These are phyloP conservation scores for Spiromastix sp. DNA, from an alignment of 2,329 filamentous ascomycete species.

Conservation along the genomic window DNA sequence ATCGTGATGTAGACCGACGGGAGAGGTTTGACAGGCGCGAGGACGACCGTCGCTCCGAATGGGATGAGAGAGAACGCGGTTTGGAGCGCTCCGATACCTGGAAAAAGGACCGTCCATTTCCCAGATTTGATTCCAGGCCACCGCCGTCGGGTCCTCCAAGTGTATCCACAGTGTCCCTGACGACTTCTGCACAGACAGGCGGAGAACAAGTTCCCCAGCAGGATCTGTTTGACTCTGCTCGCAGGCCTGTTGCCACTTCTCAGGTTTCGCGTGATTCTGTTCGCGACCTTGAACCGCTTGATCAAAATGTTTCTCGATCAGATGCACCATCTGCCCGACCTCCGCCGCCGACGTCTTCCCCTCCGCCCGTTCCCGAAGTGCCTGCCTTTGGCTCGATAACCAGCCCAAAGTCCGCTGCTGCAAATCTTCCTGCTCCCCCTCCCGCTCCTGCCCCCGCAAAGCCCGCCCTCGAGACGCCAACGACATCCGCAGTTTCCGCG, in stretches of 20 bases:
- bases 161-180: too few species aligned
- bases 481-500: conserved; percentile 9
- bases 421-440: conserved; percentile 16
- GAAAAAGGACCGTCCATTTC: conserved; percentile 30
- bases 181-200: too few species aligned
- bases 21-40: conserved; percentile 22
- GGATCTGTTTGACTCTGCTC: conserved; percentile 4
- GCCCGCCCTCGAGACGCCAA: neutral
- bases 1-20: conserved; percentile 11
- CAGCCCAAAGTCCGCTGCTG: conserved; percentile 17
- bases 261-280: conserved; percentile 17
- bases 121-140: conserved; percentile 14
- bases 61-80: conserved; percentile 15
- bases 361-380: conserved; percentile 31
- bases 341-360: conserved; percentile 24
- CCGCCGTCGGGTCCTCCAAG: conserved; percentile 11
- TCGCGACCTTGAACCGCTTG: conserved; percentile 23
- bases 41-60: conserved; percentile 19
- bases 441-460: conserved; percentile 10
- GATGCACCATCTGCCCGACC: conserved; percentile 20
- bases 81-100: conserved; percentile 24
- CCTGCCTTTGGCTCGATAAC: conserved; percentile 32
- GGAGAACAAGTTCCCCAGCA: too few species aligned
- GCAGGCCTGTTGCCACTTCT: neutral
- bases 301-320: conserved; percentile 16